Base-by-base conservation (phyloP, 768 basidiomycete species). In the Amanita pseudoporphyria region DNA sequence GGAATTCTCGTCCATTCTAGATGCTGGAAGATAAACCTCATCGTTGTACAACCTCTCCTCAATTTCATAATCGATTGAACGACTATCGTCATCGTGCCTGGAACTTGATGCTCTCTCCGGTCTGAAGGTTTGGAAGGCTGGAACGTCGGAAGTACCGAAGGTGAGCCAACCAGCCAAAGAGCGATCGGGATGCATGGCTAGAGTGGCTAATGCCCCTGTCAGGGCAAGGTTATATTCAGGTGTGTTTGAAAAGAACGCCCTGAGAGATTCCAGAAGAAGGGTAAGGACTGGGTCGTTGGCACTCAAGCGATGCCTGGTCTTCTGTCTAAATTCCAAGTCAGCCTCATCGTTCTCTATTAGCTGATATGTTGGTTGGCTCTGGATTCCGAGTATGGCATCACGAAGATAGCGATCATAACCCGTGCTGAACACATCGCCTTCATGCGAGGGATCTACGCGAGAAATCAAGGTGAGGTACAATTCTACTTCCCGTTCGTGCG, bases 111-210 rank as follows among this genome's bases (percentile, higher is more conserved):
- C 38, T 19, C 30, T 14, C 26, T 28, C 37, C 4, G 31, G 40
- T 21, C 22, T 43, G 19, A 32, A 21, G 18, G 19, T 33, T 30
- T 46, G 22, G 22, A 26, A 38, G 1, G 52, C 38, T 10, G 49
- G 30, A 13, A 59, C 54, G 9, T 84, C 77, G 46, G 65, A 71
- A 4, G 67, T 53, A 10, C 72, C 73, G 59, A 87, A 88, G 1
- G 89, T 83, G 40, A 96, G 62, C 93, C 93, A 98, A 1, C 93
- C 92, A 0, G 84, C 79, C 21, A 96, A 70, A 1, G 87, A 89
- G 6, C 93, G 78, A 60, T 88, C 74, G 3, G 94, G 89, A 59
- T 91, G 88, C n/a, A 82, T 68, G 0, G 90, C 89, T 14, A 98
- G 67, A 9, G 81, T 78, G 3, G 88, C 81, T 30, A 96, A 67